phyloP scores from a whole-genome alignment of 495 filamentous ascomycete species.

The Viridothelium virens region DNA sequence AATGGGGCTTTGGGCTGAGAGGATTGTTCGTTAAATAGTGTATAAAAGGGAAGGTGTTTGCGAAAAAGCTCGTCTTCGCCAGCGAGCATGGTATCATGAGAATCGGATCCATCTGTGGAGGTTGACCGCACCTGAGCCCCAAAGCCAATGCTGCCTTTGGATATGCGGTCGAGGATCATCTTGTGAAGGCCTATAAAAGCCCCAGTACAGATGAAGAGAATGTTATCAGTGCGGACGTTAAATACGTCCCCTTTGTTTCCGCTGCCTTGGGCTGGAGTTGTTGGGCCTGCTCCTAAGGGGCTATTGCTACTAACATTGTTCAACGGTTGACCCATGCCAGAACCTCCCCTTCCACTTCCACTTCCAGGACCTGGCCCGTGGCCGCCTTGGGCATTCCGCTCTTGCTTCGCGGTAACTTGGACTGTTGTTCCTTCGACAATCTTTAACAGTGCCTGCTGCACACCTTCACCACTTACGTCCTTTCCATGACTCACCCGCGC shows the following conservation, averaged over 20 bases:
- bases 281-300: slow-evolving; percentile 19
- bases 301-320: slow-evolving; percentile 12
- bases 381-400: slow-evolving; percentile 34
- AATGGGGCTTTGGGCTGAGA: slow-evolving; percentile 1
- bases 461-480: slow-evolving; percentile 86
- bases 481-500: slow-evolving; percentile 61
- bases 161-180: slow-evolving; percentile 73
- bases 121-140: slow-evolving; percentile 62
- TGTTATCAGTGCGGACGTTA: slow-evolving; percentile 89
- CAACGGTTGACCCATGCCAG: slow-evolving; percentile 12
- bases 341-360: slow-evolving; percentile 8
- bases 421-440: slow-evolving; percentile 94
- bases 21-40: slow-evolving; percentile 25
- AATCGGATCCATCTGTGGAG: slow-evolving; percentile 33
- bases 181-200: slow-evolving; percentile 93
- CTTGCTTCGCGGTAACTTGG: slow-evolving; percentile 77
- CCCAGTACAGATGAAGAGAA: slow-evolving; percentile 91
- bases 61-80: slow-evolving; percentile 50
- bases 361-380: background rate
- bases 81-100: slow-evolving; percentile 24
- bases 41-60: slow-evolving; percentile 62
- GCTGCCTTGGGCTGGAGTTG: slow-evolving; percentile 25
- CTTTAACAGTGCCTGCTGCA: slow-evolving; percentile 92
- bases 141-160: slow-evolving; percentile 85
- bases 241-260: slow-evolving; percentile 68